Percentiles rank a stretch among this genome's conserved stretches.
Conservation (phyloP, 2,329 filamentous ascomycete species). For the Colletotrichum sublineola region DNA sequence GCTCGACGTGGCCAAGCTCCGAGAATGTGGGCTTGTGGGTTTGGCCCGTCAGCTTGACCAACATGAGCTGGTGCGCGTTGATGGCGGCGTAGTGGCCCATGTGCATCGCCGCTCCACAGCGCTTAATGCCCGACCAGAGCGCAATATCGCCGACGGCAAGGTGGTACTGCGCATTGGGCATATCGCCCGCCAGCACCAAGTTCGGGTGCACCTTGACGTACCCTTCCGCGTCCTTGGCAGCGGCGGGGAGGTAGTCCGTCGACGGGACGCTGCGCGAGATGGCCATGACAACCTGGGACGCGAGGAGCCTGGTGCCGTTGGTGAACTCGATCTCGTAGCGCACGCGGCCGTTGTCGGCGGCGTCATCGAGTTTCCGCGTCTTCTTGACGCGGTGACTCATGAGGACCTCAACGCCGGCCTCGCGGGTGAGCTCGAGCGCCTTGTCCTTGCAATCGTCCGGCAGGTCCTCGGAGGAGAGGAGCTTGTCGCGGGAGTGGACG, state of each 20-base stretch:
- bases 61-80: constrained; percentile 76
- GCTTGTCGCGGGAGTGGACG: constrained; percentile 77
- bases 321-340: constrained; percentile 68
- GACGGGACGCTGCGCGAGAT: constrained; percentile 74
- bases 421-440: constrained; percentile 68
- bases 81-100: constrained; percentile 75
- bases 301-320: constrained; percentile 70
- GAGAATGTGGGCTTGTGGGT: constrained; percentile 59
- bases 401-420: constrained; percentile 75
- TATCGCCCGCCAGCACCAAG: constrained; percentile 65
- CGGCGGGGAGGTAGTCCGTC: constrained; percentile 71
- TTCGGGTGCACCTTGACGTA: constrained; percentile 73
- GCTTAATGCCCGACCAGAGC: constrained; percentile 83
- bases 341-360: constrained; percentile 53
- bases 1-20: constrained; percentile 66
- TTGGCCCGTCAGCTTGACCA: constrained; percentile 53
- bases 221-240: constrained; percentile 72
- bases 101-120: constrained; percentile 81
- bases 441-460: constrained; percentile 77
- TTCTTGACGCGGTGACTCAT: constrained; percentile 70
- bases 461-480: constrained; percentile 80
- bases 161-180: constrained; percentile 71
- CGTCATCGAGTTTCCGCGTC: constrained; percentile 59
- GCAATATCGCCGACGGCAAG: constrained; percentile 79
- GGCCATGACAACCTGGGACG: constrained; percentile 77